Base-by-base conservation (phyloP, 345 rosid species). In the Draba incana region DNA sequence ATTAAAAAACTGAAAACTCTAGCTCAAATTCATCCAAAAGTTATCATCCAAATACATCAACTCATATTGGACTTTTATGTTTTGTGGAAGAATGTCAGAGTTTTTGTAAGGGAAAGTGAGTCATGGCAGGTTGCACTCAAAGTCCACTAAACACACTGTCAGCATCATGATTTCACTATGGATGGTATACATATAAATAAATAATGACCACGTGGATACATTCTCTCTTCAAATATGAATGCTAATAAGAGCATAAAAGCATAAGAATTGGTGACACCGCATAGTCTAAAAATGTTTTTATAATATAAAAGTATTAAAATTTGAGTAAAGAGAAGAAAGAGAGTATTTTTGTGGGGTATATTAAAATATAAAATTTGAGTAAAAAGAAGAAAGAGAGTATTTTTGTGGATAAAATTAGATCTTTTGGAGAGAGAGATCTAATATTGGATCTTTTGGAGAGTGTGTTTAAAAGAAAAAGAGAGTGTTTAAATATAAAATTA, bases 81-180 rank as follows among this genome's bases (percentile, higher is more conserved):
- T 33, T 43, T 52, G 72, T 66, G 72, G 77, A 74, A 74, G 43
- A 66, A 59, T 74, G 72, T 74, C 72, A 66, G 77, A 66, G 10
- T 3, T 45, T 45, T 30, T 49, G 60, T 23, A 41, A 31, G 1
- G 56, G 31, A 51, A 66, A 73, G 77, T 66, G 62, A 62, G 77
- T 73, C 62, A 44, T 74, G 68, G 72, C 56, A 74, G 68, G 72
- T 66, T 74, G 72, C 77, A 74, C 77, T 44, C 62, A 66, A 66
- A 66, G 50, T 37, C 72, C 77, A 74, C 77, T 66, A 48, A 11
- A 51, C 52, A 66, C 66, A 37, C 56, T 66, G 68, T 66, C 77
- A 74, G 66, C 77, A 74, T 66, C 72, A 74, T 74, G 35, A 66
- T 74, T 58, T 74, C 62, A 33, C 6, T 25, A 15, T 73, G 72